phyloP scores from a whole-genome alignment of 306 rosid genomes.

The Neltuma alba region DNA sequence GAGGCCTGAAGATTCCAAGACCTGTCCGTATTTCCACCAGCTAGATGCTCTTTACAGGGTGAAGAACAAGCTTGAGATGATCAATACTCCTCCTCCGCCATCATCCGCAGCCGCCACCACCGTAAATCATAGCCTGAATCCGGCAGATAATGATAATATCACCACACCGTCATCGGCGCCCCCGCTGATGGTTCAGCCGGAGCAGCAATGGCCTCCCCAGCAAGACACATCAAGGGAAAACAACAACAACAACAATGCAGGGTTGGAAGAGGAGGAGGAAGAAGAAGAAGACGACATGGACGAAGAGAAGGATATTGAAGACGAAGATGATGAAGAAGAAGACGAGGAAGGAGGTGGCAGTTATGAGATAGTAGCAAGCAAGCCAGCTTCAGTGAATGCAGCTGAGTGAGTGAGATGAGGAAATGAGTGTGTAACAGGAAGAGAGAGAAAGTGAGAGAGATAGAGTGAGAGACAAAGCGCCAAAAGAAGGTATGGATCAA shows the following conservation, averaged over 20 bases:
- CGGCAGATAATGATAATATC: constrained; percentile 37
- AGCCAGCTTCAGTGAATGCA: constrained; percentile 50
- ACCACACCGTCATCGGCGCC: constrained; percentile 33
- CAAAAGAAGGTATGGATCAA: constrained; percentile 24
- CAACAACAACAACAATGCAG: background rate
- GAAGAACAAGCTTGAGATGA: constrained; percentile 43
- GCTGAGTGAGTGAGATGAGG: constrained; percentile 35
- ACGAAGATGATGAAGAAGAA: constrained; percentile 40
- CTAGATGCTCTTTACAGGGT: constrained; percentile 72
- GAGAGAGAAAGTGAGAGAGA: constrained; percentile 9
- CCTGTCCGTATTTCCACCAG: constrained; percentile 86
- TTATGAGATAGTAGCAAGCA: constrained; percentile 69
- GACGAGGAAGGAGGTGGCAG: constrained; percentile 53
- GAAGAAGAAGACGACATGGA: constrained; percentile 44
- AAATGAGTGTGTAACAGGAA: constrained; percentile 22
- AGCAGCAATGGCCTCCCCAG: constrained; percentile 96
- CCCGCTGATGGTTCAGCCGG: constrained; percentile 87
- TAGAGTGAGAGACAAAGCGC: too few species aligned
- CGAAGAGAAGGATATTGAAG: constrained; percentile 36
- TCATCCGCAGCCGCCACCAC: background rate
- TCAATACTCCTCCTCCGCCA: background rate
- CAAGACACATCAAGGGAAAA: constrained; percentile 38
- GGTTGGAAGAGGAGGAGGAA: constrained; percentile 42
- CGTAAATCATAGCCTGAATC: background rate
- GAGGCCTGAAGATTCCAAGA: constrained; percentile 84